phyloP scores from a whole-genome alignment of 768 basidiomycete genomes.

The Leccinum longicurvipes region DNA sequence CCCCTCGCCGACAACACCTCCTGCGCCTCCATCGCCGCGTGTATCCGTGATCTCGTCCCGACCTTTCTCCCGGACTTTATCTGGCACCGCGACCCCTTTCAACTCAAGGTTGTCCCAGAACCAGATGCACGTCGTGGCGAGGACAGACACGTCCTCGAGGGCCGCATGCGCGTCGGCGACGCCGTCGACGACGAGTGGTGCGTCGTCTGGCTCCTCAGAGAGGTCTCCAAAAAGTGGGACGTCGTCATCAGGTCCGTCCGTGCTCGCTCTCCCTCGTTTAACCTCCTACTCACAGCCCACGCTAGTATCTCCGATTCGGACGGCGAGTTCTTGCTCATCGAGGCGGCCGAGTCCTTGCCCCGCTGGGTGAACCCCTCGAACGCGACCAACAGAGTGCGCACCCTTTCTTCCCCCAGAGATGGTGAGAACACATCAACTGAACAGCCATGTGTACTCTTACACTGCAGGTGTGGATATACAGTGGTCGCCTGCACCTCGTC shows the following conservation, averaged over 20 bases:
- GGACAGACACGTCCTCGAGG: slow-evolving; percentile 64
- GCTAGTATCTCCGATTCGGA: slow-evolving; percentile 73
- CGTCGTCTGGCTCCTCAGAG: slow-evolving; percentile 81
- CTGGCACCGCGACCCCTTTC: slow-evolving; percentile 85
- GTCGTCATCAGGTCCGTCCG: slow-evolving; percentile 67
- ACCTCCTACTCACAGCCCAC: neutral
- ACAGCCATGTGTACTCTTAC: slow-evolving; percentile 30
- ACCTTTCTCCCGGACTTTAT: slow-evolving; percentile 57
- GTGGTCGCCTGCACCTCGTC: slow-evolving; percentile 79
- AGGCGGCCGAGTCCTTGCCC: slow-evolving; percentile 88
- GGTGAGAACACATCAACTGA: slow-evolving; percentile 33
- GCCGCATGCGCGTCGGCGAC: slow-evolving; percentile 89
- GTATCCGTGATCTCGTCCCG: slow-evolving; percentile 57
- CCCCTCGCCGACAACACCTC: slow-evolving; percentile 55
- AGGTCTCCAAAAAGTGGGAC: slow-evolving; percentile 78
- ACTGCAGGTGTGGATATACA: slow-evolving; percentile 87
- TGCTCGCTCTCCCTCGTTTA: neutral
- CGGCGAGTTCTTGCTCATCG: slow-evolving; percentile 94
- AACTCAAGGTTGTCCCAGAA: slow-evolving; percentile 61
- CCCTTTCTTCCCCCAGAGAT: slow-evolving; percentile 18
- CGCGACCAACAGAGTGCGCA: slow-evolving; percentile 86
- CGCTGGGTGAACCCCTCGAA: slow-evolving; percentile 90
- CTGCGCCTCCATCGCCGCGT: slow-evolving; percentile 62
- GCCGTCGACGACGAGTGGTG: slow-evolving; percentile 99
- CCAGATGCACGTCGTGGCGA: slow-evolving; percentile 32